These are phyloP conservation scores for Aspergillus novoparasiticus DNA, from an alignment of 2,329 filamentous ascomycete species.

Conservation along the genomic window DNA sequence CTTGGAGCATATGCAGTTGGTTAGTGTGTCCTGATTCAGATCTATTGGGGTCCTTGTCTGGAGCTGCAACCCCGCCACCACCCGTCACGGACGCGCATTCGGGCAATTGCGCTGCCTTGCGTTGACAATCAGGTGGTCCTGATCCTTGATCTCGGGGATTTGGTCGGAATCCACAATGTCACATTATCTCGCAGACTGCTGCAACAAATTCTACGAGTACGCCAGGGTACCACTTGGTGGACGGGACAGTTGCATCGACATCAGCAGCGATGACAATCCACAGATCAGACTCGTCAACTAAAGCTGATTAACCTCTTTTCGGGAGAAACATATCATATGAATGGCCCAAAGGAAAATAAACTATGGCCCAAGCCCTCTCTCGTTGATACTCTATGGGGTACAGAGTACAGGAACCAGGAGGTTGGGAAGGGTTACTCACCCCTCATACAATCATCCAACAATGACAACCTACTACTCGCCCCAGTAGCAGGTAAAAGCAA, in stretches of 20 bases:
- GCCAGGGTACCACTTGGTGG: constrained; percentile 3
- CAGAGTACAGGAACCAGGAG: background rate
- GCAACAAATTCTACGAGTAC: constrained; percentile 15
- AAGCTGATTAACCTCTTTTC: background rate
- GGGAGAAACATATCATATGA: background rate
- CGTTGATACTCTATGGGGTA: background rate
- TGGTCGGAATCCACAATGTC: background rate
- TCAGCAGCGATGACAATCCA: background rate
- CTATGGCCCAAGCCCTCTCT: background rate
- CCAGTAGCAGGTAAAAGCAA: background rate
- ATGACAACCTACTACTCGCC: background rate
- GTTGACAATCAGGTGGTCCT: background rate
- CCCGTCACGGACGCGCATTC: background rate
- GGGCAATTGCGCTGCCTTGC: constrained; percentile 5
- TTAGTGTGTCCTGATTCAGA: background rate
- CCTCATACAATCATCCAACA: background rate
- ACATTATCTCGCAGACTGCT: constrained; percentile 16
- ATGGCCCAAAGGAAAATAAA: background rate
- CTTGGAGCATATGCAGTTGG: background rate
- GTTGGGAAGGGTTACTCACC: background rate
- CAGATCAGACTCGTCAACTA: background rate
- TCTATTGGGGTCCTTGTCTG: background rate
- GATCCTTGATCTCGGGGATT: constrained; percentile 2
- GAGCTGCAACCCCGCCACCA: background rate
- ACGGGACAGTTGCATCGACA: constrained; percentile 2